phyloP scores from a whole-genome alignment of 192 early-diverging fungal genomes.

The Linnemannia schmuckeri region DNA sequence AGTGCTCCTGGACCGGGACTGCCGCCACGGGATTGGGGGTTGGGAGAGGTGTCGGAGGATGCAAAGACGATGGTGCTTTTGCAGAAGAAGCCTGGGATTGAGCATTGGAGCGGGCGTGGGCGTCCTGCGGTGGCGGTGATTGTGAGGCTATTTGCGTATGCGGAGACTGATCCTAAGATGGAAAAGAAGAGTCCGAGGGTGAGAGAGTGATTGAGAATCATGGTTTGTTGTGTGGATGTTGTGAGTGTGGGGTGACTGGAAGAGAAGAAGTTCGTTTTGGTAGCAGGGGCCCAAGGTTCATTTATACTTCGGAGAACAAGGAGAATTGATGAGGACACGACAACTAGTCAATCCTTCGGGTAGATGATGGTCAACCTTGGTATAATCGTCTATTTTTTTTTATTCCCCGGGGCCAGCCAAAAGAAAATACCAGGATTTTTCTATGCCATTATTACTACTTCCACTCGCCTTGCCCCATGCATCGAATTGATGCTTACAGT shows the following conservation, averaged over 20 bases:
- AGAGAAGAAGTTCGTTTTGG: not conserved
- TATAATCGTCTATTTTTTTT: not conserved
- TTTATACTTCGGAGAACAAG: not conserved
- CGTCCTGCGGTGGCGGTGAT: not conserved
- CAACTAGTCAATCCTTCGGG: not conserved
- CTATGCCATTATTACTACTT: not conserved
- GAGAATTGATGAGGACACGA: not conserved
- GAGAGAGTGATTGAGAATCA: not conserved
- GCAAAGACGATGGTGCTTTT: not conserved
- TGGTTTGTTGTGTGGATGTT: not conserved
- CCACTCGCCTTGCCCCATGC: not conserved
- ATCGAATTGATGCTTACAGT: too few relatives aligned
- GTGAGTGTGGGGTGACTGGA: not conserved
- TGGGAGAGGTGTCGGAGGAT: not conserved
- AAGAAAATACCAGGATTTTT: not conserved
- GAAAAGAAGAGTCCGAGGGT: not conserved
- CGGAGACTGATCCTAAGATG: not conserved
- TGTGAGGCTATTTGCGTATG: not conserved
- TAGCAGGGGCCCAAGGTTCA: not conserved
- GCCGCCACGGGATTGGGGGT: not conserved
- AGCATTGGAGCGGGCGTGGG: not conserved
- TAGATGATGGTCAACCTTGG: not conserved
- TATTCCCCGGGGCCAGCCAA: slow-evolving; percentile 1
- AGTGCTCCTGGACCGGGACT: too few relatives aligned
- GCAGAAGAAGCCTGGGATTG: slow-evolving; percentile 20